These are phyloP conservation scores for Yarrowia osloensis DNA, from an alignment of 805 yeast genomes.

Conservation along the genomic window DNA sequence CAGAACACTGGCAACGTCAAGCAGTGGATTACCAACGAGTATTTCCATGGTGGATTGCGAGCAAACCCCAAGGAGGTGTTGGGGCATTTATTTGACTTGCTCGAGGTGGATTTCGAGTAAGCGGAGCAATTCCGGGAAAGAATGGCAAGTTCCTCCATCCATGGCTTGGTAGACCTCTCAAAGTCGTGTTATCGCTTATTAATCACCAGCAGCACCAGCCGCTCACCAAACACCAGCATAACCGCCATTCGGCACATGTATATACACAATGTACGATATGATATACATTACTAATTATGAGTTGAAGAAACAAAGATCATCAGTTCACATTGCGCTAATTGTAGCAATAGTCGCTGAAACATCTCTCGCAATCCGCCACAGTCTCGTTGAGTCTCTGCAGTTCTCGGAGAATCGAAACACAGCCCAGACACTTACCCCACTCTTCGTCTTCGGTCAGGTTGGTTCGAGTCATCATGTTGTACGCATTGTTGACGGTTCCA, in stretches of 20 bases:
- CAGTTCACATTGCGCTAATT: constrained; percentile 36
- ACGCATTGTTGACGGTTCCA: constrained; percentile 71
- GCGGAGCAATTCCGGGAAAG: no score
- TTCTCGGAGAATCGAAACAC: constrained; percentile 79
- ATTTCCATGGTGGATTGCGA: constrained; percentile 24
- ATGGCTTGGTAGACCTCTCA: no score
- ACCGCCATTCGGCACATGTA: no score
- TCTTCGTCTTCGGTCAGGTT: constrained; percentile 67
- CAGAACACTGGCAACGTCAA: constrained; percentile 15
- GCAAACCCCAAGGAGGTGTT: constrained; percentile 30
- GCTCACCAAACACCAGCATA: no score
- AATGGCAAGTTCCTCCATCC: no score
- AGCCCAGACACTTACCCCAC: constrained; percentile 74
- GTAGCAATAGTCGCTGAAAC: constrained; percentile 79
- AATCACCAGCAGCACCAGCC: no score
- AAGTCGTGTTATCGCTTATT: no score
- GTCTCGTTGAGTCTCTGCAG: constrained; percentile 60
- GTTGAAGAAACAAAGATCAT: background rate
- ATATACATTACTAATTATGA: background rate
- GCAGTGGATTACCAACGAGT: constrained; percentile 31
- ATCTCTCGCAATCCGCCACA: constrained; percentile 63
- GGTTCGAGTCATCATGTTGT: constrained; percentile 62
- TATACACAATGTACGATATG: background rate
- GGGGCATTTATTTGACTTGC: constrained; percentile 20
- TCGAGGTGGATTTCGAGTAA: constrained; percentile 24